Percentiles rank a stretch among this genome's conserved stretches.
Evolutionary conservation across 2,329 filamentous ascomycete species (phyloP).

Genomic region (Stagonosporopsis rhizophila): DNA sequence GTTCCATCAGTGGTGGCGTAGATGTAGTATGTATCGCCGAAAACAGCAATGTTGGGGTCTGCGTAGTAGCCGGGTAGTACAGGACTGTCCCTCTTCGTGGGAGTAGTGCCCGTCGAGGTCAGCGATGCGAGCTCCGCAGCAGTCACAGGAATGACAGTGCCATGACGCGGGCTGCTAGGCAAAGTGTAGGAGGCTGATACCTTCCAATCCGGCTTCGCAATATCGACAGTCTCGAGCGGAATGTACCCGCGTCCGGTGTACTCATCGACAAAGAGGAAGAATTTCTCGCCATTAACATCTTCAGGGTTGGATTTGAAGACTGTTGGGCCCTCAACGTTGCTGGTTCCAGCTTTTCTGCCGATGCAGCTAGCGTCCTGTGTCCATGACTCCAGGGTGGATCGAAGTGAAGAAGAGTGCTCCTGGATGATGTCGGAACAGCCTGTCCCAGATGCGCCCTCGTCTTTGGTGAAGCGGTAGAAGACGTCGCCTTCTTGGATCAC

Average conservation of each 20-base stretch:
- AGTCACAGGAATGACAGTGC: constrained; percentile 62
- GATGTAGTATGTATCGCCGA: constrained; percentile 36
- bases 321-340: constrained; percentile 60
- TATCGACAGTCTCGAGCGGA: constrained; percentile 59
- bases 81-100: constrained; percentile 21
- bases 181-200: constrained; percentile 57
- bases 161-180: constrained; percentile 60
- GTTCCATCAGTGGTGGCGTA: constrained; percentile 40
- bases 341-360: constrained; percentile 58
- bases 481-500: constrained; percentile 53
- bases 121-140: constrained; percentile 53
- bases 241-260: constrained; percentile 61
- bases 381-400: constrained; percentile 55
- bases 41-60: constrained; percentile 39
- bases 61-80: constrained; percentile 36
- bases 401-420: constrained; percentile 56
- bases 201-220: constrained; percentile 58
- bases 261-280: constrained; percentile 64
- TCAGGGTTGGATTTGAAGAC: constrained; percentile 59
- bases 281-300: constrained; percentile 61
- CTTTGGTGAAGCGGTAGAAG: constrained; percentile 64
- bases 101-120: constrained; percentile 20
- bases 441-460: constrained; percentile 58
- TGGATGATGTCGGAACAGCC: constrained; percentile 64
- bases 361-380: constrained; percentile 58